These are phyloP conservation scores for Metarhizium robertsii DNA, from an alignment of 2,329 filamentous ascomycete genomes.

Conservation along the genomic window DNA sequence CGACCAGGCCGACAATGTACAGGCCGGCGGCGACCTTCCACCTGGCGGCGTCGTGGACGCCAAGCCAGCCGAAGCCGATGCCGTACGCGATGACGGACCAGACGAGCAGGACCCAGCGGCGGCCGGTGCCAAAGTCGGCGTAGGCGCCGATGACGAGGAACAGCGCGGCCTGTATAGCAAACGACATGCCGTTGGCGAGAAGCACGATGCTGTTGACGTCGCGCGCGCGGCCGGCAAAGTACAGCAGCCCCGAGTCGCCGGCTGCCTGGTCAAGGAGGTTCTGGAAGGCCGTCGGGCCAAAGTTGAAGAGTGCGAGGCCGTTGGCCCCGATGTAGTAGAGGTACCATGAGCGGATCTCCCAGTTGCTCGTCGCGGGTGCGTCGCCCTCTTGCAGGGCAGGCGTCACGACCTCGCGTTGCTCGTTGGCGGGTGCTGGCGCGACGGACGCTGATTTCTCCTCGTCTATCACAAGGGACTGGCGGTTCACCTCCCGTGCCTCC, in stretches of 20 bases:
- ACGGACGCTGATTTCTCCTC: background rate
- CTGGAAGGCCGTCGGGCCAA: constrained; percentile 55
- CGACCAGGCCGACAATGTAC: constrained; percentile 58
- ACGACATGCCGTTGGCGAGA: constrained; percentile 57
- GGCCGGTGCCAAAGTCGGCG: constrained; percentile 56
- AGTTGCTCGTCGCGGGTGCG: constrained; percentile 11
- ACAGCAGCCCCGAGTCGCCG: constrained; percentile 37
- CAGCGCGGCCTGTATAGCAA: constrained; percentile 53
- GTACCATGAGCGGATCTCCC: constrained; percentile 19
- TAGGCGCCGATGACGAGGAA: constrained; percentile 43
- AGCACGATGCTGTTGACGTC: constrained; percentile 59
- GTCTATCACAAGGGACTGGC: too few relatives aligned
- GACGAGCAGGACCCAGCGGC: constrained; percentile 52
- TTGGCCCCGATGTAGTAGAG: constrained; percentile 59
- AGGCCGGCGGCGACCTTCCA: constrained; percentile 53
- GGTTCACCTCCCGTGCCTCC: too few relatives aligned
- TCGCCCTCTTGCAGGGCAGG: constrained; percentile 1
- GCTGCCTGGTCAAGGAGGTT: constrained; percentile 54
- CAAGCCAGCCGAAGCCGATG: constrained; percentile 59
- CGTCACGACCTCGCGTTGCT: background rate
- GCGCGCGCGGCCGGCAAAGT: constrained; percentile 45
- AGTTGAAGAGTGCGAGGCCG: constrained; percentile 53
- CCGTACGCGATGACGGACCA: constrained; percentile 52
- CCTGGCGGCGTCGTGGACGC: constrained; percentile 48
- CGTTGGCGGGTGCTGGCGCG: background rate